phyloP scores from a whole-genome alignment of 2,329 filamentous ascomycete genomes.

The Atkinsonella texensis region DNA sequence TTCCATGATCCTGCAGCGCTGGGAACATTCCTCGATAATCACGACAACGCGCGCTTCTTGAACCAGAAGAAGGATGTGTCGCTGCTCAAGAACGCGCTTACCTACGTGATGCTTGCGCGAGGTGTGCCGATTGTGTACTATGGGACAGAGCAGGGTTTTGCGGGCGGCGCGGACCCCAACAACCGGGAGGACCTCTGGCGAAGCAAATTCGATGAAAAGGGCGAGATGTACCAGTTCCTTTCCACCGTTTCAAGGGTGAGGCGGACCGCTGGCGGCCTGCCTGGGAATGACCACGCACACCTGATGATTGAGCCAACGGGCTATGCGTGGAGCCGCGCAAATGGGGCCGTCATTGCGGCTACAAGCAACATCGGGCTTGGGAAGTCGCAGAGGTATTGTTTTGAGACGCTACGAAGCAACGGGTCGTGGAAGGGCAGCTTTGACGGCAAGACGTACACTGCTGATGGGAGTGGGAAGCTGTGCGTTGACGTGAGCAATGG shows the following conservation, averaged over 20 bases:
- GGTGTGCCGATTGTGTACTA: constrained; percentile 55
- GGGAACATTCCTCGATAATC: constrained; percentile 45
- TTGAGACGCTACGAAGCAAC: constrained; percentile 27
- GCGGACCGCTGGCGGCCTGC: constrained; percentile 30
- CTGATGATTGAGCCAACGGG: constrained; percentile 28
- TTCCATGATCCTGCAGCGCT: constrained; percentile 34
- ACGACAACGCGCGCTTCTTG: constrained; percentile 44
- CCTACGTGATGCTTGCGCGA: constrained; percentile 47
- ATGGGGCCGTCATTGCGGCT: constrained; percentile 31
- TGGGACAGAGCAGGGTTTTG: constrained; percentile 51
- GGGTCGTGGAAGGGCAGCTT: constrained; percentile 29
- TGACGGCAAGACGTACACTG: constrained; percentile 20
- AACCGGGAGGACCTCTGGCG: constrained; percentile 49
- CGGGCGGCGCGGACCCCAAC: constrained; percentile 32
- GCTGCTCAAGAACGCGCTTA: constrained; percentile 47
- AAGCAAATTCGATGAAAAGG: constrained; percentile 32
- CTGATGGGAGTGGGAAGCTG: constrained; percentile 27
- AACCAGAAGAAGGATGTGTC: constrained; percentile 38
- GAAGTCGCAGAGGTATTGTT: constrained; percentile 27
- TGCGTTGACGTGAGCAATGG: constrained; percentile 30
- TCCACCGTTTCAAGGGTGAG: constrained; percentile 31
- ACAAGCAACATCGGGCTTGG: constrained; percentile 31
- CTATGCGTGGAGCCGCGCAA: constrained; percentile 33
- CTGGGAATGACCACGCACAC: constrained; percentile 30
- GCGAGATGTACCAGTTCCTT: constrained; percentile 35